A percentile compares a stretch with the other conserved stretches of the same genome.
Evolutionary conservation across 176 grass and related monocot species (phyloP).

Genomic region (Lolium perenne): DNA sequence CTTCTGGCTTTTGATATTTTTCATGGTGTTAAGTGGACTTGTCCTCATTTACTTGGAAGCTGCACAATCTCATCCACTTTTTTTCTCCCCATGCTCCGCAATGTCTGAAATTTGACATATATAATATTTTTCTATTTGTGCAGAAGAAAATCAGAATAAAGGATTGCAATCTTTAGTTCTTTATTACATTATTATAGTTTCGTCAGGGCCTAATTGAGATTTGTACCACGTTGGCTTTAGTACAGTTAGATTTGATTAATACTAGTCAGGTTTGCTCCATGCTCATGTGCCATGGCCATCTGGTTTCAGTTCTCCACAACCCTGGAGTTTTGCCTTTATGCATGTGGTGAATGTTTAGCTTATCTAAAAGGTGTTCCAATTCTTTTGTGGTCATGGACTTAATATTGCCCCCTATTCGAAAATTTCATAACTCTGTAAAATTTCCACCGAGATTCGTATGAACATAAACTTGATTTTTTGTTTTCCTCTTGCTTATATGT

Average conservation of each 20-base stretch:
- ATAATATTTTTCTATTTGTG: constrained; percentile 20
- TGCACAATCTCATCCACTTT: constrained; percentile 2
- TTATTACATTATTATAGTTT: constrained; percentile 22
- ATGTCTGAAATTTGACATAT: background rate
- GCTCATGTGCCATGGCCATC: background rate
- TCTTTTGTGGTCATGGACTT: constrained; percentile 8
- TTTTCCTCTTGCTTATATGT: background rate
- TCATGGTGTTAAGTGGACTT: constrained; percentile 22
- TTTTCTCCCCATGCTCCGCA: background rate
- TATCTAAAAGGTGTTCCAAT: background rate
- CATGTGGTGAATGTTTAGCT: background rate
- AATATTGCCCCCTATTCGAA: background rate
- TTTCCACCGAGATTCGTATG: background rate
- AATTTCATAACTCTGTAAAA: background rate
- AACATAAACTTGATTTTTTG: background rate
- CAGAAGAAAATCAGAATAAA: background rate
- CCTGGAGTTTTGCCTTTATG: constrained; percentile 1
- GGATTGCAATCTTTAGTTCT: background rate
- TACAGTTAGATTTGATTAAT: constrained; percentile 12
- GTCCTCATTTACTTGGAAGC: background rate
- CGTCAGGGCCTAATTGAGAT: background rate
- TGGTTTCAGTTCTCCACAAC: background rate
- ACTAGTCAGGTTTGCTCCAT: constrained; percentile 20
- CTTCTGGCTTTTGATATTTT: constrained; percentile 3
- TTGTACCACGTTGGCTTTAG: background rate